phyloP scores from a whole-genome alignment of 1,139 yeast species.

The Yamadazyma jaroonii region DNA sequence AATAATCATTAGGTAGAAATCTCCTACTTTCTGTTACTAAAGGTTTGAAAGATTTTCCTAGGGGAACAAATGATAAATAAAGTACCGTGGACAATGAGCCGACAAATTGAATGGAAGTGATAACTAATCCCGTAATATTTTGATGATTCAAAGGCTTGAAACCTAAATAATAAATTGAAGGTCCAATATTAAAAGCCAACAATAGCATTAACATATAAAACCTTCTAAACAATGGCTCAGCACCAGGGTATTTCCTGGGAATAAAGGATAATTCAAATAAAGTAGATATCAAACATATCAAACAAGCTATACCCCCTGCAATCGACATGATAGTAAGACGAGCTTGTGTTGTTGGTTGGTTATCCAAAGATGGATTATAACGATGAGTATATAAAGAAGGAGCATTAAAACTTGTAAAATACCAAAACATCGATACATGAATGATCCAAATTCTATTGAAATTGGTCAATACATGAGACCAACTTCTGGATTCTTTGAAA shows the following conservation, averaged over 20 bases:
- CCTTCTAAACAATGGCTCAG: constrained; percentile 41
- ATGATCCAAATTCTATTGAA: constrained; percentile 64
- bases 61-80: constrained; percentile 47
- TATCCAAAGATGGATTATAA: constrained; percentile 43
- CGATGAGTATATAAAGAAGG: constrained; percentile 52
- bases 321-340: constrained; percentile 47
- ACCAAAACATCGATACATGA: constrained; percentile 60
- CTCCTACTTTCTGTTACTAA: constrained; percentile 19
- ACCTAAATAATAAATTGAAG: constrained; percentile 40
- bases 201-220: constrained; percentile 27
- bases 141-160: constrained; percentile 23
- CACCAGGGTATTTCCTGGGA: constrained; percentile 57
- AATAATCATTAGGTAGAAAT: constrained; percentile 31
- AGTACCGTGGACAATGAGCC: constrained; percentile 40
- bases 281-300: constrained; percentile 42
- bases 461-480: constrained; percentile 57
- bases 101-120: constrained; percentile 44
- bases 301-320: constrained; percentile 48
- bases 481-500: constrained; percentile 53
- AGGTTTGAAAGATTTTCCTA: constrained; percentile 39
- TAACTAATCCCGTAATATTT: constrained; percentile 27
- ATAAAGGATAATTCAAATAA: constrained; percentile 46
- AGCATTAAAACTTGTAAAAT: constrained; percentile 52
- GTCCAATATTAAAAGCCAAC: constrained; percentile 31
- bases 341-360: constrained; percentile 47